phyloP scores from a whole-genome alignment of 2,329 filamentous ascomycete species.

The Emergomyces orientalis region DNA sequence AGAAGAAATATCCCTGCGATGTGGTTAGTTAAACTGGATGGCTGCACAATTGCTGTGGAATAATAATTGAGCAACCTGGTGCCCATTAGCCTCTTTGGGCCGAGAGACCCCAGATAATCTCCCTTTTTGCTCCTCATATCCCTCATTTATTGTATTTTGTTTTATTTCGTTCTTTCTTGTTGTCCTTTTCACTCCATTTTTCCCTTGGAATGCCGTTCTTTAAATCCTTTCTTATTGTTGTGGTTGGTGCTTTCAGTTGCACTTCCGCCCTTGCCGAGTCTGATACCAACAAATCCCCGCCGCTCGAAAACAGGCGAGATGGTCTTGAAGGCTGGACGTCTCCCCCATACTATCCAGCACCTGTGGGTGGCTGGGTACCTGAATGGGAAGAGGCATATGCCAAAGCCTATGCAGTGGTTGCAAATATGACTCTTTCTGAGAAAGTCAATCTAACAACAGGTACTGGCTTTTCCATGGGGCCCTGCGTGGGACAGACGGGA shows the following conservation, averaged over 20 bases:
- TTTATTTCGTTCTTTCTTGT: neutral
- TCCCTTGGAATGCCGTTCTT: constrained; percentile 3
- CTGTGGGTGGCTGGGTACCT: constrained; percentile 59
- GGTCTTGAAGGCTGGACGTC: constrained; percentile 21
- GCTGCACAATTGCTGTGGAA: neutral
- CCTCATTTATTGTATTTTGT: constrained; percentile 13
- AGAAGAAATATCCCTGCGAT: neutral
- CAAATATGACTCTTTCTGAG: constrained; percentile 68
- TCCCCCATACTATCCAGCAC: constrained; percentile 62
- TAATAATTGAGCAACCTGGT: neutral
- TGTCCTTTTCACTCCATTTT: neutral
- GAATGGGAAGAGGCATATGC: constrained; percentile 62
- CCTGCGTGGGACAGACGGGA: constrained; percentile 68
- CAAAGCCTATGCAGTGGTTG: constrained; percentile 59
- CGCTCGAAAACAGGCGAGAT: neutral
- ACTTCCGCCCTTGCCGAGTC: neutral
- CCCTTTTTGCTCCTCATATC: neutral
- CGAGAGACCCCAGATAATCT: neutral
- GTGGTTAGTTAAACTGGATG: neutral
- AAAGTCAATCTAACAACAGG: constrained; percentile 70
- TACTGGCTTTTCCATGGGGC: constrained; percentile 62
- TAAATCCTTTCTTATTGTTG: neutral
- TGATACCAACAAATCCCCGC: neutral
- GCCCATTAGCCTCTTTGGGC: neutral
- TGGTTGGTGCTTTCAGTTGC: neutral